Conservation (phyloP, 306 rosid species). For the Lathyrus oleraceus region DNA sequence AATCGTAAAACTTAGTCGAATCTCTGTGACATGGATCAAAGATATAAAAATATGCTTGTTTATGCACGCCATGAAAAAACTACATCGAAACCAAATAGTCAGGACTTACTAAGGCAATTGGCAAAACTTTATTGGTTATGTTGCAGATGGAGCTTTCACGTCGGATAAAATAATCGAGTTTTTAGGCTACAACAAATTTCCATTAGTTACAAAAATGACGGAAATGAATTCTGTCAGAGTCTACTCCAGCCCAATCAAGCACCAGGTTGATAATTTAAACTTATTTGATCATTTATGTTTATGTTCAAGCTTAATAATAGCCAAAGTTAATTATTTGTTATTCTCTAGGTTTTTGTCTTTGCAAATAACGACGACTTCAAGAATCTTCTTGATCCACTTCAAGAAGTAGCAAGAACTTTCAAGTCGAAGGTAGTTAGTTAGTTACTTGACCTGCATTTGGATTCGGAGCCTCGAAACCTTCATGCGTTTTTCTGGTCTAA, state of each 20-base stretch:
- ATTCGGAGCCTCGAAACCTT: constrained; percentile 27
- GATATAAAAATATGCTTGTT: background rate
- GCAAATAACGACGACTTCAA: constrained; percentile 53
- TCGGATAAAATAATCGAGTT: constrained; percentile 62
- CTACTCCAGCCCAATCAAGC: constrained; percentile 78
- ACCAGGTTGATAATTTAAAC: constrained; percentile 54
- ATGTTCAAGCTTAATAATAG: constrained; percentile 12
- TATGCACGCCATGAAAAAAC: background rate
- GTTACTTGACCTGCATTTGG: constrained; percentile 30
- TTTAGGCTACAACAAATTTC: constrained; percentile 77
- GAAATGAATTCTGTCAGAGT: constrained; percentile 71
- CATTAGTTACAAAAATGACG: constrained; percentile 73
- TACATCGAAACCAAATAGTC: background rate
- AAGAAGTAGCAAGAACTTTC: constrained; percentile 75
- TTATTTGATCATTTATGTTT: constrained; percentile 20
- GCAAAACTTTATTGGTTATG: constrained; percentile 34
- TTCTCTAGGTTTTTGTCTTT: constrained; percentile 71
- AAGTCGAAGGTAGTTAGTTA: constrained; percentile 75
- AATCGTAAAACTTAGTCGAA: no score
- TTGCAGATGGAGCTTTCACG: constrained; percentile 70
- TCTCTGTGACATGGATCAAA: no score
- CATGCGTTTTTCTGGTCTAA: constrained; percentile 31
- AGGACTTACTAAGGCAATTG: constrained; percentile 27
- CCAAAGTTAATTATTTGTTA: constrained; percentile 17
- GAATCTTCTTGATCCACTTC: constrained; percentile 65